Percentiles rank a stretch among this genome's conserved stretches.
These are phyloP conservation scores for Cajanus cajan DNA, from an alignment of 306 rosid genomes.

Conservation along the genomic window DNA sequence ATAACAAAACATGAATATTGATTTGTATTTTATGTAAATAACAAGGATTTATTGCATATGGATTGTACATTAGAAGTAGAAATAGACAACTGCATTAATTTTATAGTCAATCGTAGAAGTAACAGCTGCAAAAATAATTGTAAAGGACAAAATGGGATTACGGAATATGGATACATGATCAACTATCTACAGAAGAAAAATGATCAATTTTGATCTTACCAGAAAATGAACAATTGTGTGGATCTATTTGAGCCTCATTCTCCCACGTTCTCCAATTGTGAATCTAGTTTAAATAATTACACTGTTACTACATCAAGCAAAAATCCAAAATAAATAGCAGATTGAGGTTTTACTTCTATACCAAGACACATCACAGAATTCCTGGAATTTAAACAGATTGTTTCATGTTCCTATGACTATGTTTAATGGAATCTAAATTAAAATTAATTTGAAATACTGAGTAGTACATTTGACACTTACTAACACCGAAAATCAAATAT, in stretches of 20 bases:
- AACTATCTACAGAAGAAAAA: background rate
- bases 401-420: background rate
- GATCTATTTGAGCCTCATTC: constrained; percentile 61
- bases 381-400: background rate
- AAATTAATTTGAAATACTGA: background rate
- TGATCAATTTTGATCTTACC: constrained; percentile 43
- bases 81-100: background rate
- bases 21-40: background rate
- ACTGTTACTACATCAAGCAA: background rate
- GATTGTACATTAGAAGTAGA: too few species aligned
- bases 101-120: background rate
- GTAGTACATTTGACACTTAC: background rate
- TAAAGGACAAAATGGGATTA: background rate
- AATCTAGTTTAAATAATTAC: constrained; percentile 45
- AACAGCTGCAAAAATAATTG: background rate
- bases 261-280: constrained; percentile 82
- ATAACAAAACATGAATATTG: background rate
- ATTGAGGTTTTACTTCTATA: background rate
- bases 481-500: background rate
- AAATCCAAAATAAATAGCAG: background rate
- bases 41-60: background rate
- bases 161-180: background rate
- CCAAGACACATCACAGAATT: background rate
- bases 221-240: constrained; percentile 30
- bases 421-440: background rate